phyloP scores from a whole-genome alignment of 352 stramenopile genomes.

The Globisporangium nagaii region DNA sequence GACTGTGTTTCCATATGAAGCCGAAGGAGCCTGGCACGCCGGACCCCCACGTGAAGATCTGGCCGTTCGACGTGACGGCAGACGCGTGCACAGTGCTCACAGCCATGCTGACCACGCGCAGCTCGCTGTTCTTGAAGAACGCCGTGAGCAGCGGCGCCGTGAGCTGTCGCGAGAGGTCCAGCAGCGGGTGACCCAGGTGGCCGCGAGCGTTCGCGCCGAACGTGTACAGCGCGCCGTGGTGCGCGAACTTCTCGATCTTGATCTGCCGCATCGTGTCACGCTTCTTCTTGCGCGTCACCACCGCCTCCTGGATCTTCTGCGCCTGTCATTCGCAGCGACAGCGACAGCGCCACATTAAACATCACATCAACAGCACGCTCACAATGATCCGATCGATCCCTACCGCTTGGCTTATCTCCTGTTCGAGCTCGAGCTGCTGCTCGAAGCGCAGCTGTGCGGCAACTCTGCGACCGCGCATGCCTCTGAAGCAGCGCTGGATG shows the following conservation, averaged over 20 bases:
- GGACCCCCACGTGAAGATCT: constrained; percentile 68
- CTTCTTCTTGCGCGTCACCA: constrained; percentile 59
- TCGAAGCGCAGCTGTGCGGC: constrained; percentile 47
- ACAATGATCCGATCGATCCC: background rate
- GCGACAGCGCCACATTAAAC: no score
- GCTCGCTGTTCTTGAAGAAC: constrained; percentile 73
- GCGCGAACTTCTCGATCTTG: constrained; percentile 68
- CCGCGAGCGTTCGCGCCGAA: constrained; percentile 58
- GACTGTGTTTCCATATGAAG: constrained; percentile 24
- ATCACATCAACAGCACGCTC: no score
- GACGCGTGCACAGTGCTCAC: constrained; percentile 53
- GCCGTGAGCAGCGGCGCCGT: constrained; percentile 34
- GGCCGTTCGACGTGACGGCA: constrained; percentile 55
- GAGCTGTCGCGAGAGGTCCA: constrained; percentile 34
- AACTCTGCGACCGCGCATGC: constrained; percentile 42
- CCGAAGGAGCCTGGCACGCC: constrained; percentile 63
- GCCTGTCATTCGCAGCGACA: constrained; percentile 14
- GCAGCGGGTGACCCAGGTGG: constrained; percentile 38
- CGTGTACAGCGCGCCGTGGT: constrained; percentile 65
- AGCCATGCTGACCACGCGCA: constrained; percentile 39
- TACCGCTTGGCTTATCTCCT: constrained; percentile 47
- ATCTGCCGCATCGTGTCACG: constrained; percentile 55
- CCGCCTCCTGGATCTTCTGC: constrained; percentile 58
- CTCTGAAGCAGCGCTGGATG: constrained; percentile 50
- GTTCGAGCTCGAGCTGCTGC: constrained; percentile 46